These are phyloP conservation scores for Psilocybe cubensis DNA, from an alignment of 768 basidiomycete species.

Conservation along the genomic window DNA sequence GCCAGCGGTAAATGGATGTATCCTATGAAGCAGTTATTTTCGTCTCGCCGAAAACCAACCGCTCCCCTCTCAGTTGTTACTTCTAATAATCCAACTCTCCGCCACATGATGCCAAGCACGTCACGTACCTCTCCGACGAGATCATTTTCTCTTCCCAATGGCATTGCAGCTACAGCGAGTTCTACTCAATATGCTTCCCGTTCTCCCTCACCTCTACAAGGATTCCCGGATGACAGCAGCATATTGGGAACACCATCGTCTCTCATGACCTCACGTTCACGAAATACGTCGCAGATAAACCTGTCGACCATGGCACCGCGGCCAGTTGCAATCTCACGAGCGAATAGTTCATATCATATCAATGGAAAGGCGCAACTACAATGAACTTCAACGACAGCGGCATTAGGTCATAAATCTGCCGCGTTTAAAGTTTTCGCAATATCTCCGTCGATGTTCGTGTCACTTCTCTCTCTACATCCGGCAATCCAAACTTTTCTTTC, in stretches of 20 bases:
- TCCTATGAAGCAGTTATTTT: constrained; percentile 38
- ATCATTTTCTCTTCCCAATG: constrained; percentile 37
- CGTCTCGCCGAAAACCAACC: constrained; percentile 27
- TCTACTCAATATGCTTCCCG: constrained; percentile 47
- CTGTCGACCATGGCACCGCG: constrained; percentile 57
- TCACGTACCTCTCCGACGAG: constrained; percentile 38
- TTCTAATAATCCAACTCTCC: constrained; percentile 28
- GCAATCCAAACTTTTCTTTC: neutral
- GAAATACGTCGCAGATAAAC: constrained; percentile 70
- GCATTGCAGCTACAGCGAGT: constrained; percentile 29
- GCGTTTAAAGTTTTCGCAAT: constrained; percentile 7
- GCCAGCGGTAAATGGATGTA: constrained; percentile 33
- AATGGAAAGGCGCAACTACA: constrained; percentile 21
- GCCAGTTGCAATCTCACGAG: constrained; percentile 33
- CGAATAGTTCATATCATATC: constrained; percentile 28
- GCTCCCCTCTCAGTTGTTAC: constrained; percentile 27
- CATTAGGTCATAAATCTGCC: constrained; percentile 1
- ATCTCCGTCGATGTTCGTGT: constrained; percentile 4
- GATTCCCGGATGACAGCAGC: constrained; percentile 39
- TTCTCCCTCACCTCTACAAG: constrained; percentile 51
- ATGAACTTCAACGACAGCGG: constrained; percentile 12
- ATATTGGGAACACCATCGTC: constrained; percentile 37
- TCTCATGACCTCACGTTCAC: constrained; percentile 60
- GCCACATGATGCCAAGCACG: constrained; percentile 27
- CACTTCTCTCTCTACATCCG: neutral